Conservation (phyloP, 768 basidiomycete genomes). For the Suillus tomentosus region DNA sequence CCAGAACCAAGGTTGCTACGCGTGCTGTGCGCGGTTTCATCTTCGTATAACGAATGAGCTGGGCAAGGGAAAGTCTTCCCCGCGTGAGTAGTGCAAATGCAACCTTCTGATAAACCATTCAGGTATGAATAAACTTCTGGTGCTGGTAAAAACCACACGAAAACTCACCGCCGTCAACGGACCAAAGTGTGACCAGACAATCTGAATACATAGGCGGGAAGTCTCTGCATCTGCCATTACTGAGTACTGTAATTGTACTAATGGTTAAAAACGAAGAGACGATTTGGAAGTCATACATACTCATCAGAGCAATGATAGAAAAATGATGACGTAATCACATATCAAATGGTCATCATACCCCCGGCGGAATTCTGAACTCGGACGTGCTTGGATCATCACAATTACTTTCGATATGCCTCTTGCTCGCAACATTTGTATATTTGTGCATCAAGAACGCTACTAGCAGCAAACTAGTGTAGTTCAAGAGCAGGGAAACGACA, state of each 20-base stretch:
- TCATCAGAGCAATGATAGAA: neutral
- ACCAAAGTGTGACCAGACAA: slow-evolving; percentile 68
- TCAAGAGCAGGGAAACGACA: neutral
- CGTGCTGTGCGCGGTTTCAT: slow-evolving; percentile 69
- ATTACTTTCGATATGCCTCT: no score
- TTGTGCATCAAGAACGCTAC: neutral
- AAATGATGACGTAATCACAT: neutral
- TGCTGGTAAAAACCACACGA: neutral
- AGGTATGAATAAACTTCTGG: slow-evolving; percentile 8
- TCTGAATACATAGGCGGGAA: slow-evolving; percentile 59
- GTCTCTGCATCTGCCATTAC: slow-evolving; percentile 68
- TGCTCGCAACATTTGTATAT: no score
- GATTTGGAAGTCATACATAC: neutral
- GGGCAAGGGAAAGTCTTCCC: slow-evolving; percentile 75
- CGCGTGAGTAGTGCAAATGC: slow-evolving; percentile 73
- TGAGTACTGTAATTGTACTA: neutral
- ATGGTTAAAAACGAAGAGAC: neutral
- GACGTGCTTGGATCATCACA: neutral
- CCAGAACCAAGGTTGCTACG: slow-evolving; percentile 71
- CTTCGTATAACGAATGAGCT: slow-evolving; percentile 68
- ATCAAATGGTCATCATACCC: neutral
- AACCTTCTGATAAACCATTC: slow-evolving; percentile 53
- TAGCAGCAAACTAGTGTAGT: neutral
- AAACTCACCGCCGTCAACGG: slow-evolving; percentile 60
- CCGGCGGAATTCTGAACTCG: no score